Percentiles rank a stretch among this genome's conserved stretches.
Conservation (phyloP, 305 asterid species). For the Andrographis paniculata region DNA sequence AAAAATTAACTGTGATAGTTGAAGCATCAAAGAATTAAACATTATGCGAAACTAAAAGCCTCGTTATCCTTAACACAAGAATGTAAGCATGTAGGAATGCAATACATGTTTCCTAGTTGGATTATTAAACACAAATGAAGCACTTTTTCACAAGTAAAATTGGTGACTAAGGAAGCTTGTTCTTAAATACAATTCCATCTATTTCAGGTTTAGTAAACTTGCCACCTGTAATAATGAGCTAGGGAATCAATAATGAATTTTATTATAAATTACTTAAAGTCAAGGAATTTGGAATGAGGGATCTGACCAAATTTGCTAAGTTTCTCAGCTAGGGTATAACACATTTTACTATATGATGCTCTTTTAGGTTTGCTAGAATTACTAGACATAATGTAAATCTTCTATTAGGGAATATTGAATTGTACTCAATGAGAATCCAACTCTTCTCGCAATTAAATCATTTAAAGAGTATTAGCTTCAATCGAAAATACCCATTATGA, state of each 20-base stretch:
- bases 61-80: no score
- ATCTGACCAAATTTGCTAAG: constrained; percentile 57
- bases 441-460: no score
- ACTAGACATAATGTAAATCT: no score
- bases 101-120: constrained; percentile 87
- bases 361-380: no score
- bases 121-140: constrained; percentile 68
- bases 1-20: constrained; percentile 61
- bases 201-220: constrained; percentile 68
- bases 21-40: constrained; percentile 20
- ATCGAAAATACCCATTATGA: no score
- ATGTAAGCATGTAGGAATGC: constrained; percentile 10
- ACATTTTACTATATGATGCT: no score
- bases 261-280: background rate
- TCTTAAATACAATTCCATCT: constrained; percentile 67
- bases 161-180: constrained; percentile 79
- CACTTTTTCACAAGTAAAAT: constrained; percentile 69
- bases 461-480: no score
- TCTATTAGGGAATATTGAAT: no score
- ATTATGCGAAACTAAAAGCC: background rate
- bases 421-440: no score
- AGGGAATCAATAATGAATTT: constrained; percentile 14
- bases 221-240: constrained; percentile 36
- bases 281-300: constrained; percentile 12
- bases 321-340: constrained; percentile 66